A percentile compares a stretch with the other conserved stretches of the same genome.
Conservation (phyloP, 2,329 filamentous ascomycete genomes). For the Calonectria honghensis region DNA sequence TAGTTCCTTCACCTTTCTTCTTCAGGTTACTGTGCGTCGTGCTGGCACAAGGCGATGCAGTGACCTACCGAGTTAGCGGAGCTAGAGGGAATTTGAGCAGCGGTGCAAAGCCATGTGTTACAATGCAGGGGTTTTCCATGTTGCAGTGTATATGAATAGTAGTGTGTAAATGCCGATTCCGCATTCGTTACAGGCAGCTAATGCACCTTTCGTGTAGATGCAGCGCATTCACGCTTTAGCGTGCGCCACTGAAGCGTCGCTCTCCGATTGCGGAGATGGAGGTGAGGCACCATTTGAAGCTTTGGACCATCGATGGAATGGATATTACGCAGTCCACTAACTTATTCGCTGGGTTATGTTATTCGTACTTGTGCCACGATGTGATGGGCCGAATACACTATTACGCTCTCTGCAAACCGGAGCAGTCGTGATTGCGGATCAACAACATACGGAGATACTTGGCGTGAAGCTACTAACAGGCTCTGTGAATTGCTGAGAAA, state of each 20-base stretch:
- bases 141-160: not conserved
- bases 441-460: too few species aligned
- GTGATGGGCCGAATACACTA: too few species aligned
- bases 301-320: not conserved
- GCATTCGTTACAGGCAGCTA: not conserved
- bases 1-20: not conserved
- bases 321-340: too few species aligned
- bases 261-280: not conserved
- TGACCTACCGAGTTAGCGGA: not conserved
- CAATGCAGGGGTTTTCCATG: not conserved
- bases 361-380: too few species aligned
- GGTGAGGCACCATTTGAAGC: not conserved
- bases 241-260: not conserved
- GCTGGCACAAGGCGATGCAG: not conserved
- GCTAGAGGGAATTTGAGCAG: not conserved
- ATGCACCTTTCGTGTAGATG: not conserved
- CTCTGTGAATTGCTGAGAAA: too few species aligned
- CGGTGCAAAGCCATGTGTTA: not conserved
- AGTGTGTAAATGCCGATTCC: not conserved
- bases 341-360: too few species aligned
- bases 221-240: not conserved
- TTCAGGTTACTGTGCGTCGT: not conserved
- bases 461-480: too few species aligned
- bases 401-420: too few species aligned
- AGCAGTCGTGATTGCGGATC: too few species aligned